Percentiles rank a stretch among this genome's conserved stretches.
Evolutionary conservation across 2,329 filamentous ascomycete genomes (phyloP).

Genomic region (Neonectria faginata): DNA sequence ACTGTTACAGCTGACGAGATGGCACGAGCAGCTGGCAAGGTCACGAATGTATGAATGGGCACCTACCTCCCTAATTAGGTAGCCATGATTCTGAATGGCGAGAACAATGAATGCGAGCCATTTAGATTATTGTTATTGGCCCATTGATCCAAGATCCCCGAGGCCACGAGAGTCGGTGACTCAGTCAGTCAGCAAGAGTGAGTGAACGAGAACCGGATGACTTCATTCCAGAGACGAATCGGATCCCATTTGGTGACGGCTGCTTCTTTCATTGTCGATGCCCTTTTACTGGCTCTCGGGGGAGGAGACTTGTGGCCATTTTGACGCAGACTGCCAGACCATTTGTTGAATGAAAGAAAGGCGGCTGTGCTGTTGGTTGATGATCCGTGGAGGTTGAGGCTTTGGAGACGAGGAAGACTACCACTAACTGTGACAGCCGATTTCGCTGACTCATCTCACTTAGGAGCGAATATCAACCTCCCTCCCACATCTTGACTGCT

Average conservation of each 20-base stretch:
- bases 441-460: slow-evolving; percentile 45
- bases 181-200: background rate
- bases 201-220: background rate
- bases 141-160: background rate
- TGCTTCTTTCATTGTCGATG: background rate
- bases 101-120: background rate
- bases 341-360: background rate
- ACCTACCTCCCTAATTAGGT: background rate
- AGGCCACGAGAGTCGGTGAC: background rate
- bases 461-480: slow-evolving; percentile 3
- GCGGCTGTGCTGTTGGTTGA: background rate
- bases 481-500: background rate
- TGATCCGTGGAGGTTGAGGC: background rate
- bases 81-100: background rate
- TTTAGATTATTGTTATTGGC: background rate
- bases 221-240: background rate
- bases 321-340: background rate
- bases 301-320: background rate
- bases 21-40: background rate
- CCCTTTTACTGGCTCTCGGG: no score
- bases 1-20: background rate
- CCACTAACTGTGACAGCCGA: background rate
- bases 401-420: no score
- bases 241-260: background rate
- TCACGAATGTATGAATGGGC: background rate